Base-by-base conservation (phyloP, 371 early-diverging fungal genomes). In the Haplosporangium sp. region DNA sequence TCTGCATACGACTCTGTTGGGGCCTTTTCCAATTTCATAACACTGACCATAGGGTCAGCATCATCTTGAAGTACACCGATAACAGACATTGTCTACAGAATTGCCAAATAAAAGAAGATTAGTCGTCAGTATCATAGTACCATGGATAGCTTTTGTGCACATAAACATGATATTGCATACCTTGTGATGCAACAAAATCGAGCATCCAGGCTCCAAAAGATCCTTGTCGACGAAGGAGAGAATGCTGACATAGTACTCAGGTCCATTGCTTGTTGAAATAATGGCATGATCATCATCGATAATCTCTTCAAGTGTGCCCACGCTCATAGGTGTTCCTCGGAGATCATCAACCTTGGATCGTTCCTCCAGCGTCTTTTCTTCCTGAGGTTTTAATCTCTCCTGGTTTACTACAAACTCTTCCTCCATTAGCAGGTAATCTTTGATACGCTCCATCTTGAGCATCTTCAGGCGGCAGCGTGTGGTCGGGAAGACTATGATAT, bases 211-310 rank as follows among this genome's bases (percentile, higher is more conserved):
- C 85, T 99, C 99, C 61, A 99, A 88, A 47, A 97, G 85, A 86
- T 99, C 99, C 87, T 98, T 98, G 86, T 99, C 99, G 1, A 99
- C 99, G 86, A 99, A 99, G 37, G 97, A 96, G 86, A 99, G 92
- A 67, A 99, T 97, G 74, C 92, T 93, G 34, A 99, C 99, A 76
- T 99, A 99, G 87, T 96, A 99, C 79, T 99, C 99, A 2, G 99
- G 98, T 19, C 99, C 99, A 34, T 96, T 91, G 38, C 96, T 89
- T 11, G 97, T 93, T 50, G 97, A 96, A 9, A 99, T 97, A 83
- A 99, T 99, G 48, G 99, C 99, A 84, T 99, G 99, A 85, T 99
- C 96, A 77, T 99, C 99, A 84, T 99, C 99, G 84, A 99, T 97
- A 74, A 99, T 99, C 85, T 99, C 99, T 85, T 99, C 99, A 61